Evolutionary conservation across 1,139 yeast genomes (phyloP).

Genomic region (Entelexis sorbosivorans): DNA sequence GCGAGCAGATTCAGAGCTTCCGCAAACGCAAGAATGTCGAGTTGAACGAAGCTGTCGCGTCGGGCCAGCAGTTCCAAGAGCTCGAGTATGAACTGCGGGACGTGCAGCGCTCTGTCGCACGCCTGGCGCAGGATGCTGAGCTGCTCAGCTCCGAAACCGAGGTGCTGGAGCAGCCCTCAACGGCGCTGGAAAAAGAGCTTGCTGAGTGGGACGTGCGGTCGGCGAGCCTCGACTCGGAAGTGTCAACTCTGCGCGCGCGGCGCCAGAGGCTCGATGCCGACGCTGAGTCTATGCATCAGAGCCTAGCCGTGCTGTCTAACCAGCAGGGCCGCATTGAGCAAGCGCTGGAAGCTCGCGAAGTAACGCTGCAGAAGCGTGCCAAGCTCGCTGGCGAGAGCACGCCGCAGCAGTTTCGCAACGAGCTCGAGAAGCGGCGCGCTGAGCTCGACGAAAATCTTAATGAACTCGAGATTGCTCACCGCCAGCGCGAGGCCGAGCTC

Average conservation of each 20-base stretch:
- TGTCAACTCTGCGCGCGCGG: not conserved
- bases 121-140: slow-evolving; percentile 8
- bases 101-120: slow-evolving; percentile 2
- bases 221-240: slow-evolving; percentile 2
- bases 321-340: slow-evolving; percentile 20
- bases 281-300: slow-evolving; percentile 5
- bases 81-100: slow-evolving; percentile 55
- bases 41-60: slow-evolving; percentile 54
- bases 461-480: slow-evolving; percentile 10
- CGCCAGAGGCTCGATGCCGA: not conserved
- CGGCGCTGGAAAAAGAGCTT: slow-evolving; percentile 6
- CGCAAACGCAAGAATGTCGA: slow-evolving; percentile 47
- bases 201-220: slow-evolving; percentile 6
- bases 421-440: not conserved
- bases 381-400: not conserved
- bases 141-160: slow-evolving; percentile 4
- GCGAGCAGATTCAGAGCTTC: slow-evolving; percentile 40
- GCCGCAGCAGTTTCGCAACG: not conserved
- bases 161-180: not conserved
- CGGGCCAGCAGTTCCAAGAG: slow-evolving; percentile 74
- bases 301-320: slow-evolving; percentile 13
- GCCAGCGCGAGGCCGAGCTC: slow-evolving; percentile 11
- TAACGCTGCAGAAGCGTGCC: not conserved
- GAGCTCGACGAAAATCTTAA: slow-evolving; percentile 2
- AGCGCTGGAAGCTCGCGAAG: slow-evolving; percentile 10